phyloP scores from a whole-genome alignment of 2,329 filamentous ascomycete genomes.

The Madurella mycetomatis region DNA sequence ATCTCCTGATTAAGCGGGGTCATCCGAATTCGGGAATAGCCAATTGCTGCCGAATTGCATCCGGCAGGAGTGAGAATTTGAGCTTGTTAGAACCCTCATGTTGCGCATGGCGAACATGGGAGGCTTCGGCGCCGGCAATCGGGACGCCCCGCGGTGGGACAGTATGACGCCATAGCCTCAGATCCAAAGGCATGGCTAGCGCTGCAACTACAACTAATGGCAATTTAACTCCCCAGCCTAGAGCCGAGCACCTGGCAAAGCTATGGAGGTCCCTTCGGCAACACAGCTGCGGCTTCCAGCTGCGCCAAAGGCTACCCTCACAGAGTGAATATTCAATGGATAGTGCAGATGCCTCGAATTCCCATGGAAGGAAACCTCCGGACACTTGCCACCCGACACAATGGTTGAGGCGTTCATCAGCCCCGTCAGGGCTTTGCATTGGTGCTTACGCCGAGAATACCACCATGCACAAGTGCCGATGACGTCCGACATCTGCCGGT shows the following conservation, averaged over 20 bases:
- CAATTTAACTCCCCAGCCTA: too few relatives aligned
- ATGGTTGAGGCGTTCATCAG: neutral
- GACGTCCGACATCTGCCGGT: constrained; percentile 8
- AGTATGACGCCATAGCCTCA: constrained; percentile 15
- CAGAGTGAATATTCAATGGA: too few relatives aligned
- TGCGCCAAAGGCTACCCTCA: too few relatives aligned
- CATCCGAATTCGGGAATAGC: neutral
- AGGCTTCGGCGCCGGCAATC: neutral
- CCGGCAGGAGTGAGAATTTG: neutral
- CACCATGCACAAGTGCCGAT: constrained; percentile 11
- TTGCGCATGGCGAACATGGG: neutral
- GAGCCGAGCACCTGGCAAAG: too few relatives aligned
- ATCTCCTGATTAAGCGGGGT: constrained; percentile 9
- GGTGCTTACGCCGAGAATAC: neutral
- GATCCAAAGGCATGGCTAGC: neutral
- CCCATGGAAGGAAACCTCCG: neutral
- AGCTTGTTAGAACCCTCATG: neutral
- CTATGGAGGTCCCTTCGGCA: too few relatives aligned
- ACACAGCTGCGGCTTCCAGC: too few relatives aligned
- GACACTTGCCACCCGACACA: neutral
- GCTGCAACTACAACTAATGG: neutral
- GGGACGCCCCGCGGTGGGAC: neutral
- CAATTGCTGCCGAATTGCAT: neutral
- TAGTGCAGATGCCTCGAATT: neutral
- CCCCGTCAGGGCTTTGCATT: neutral